A percentile compares a stretch with the other conserved stretches of the same genome.
Evolutionary conservation across 78 protist species (phyloP).

Genomic region (Speleostelium caveatum): DNA sequence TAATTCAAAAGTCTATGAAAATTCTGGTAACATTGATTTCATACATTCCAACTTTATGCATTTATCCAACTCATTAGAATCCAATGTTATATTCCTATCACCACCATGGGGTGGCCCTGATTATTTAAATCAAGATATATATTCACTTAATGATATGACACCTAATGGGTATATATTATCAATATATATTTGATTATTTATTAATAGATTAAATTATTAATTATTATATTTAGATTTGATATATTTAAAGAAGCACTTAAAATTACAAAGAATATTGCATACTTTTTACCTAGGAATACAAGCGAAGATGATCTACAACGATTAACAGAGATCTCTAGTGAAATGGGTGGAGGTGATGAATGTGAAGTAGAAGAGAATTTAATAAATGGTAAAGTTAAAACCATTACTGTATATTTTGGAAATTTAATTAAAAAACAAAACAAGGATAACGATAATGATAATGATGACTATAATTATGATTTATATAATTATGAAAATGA

Average conservation of each 20-base stretch:
- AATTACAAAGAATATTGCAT: constrained; percentile 61
- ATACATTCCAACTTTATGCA: constrained; percentile 29
- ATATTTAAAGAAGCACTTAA: constrained; percentile 40
- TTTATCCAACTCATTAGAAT: constrained; percentile 1
- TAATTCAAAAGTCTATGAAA: constrained; percentile 37
- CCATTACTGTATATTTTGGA: constrained; percentile 72
- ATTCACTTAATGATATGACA: background rate
- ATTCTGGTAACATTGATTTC: constrained; percentile 17
- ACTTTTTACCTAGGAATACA: constrained; percentile 67
- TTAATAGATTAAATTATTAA: background rate
- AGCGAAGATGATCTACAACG: constrained; percentile 25
- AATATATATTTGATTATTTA: constrained; percentile 15
- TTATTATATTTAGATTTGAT: constrained; percentile 28
- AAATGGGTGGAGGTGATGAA: constrained; percentile 16
- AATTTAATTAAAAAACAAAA: constrained; percentile 14
- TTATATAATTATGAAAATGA: background rate
- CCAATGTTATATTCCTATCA: constrained; percentile 23
- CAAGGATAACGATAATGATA: background rate
- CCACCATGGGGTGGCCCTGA: constrained; percentile 84
- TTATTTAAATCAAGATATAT: background rate
- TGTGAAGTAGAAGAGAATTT: constrained; percentile 75
- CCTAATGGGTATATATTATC: constrained; percentile 25
- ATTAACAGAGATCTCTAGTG: constrained; percentile 16
- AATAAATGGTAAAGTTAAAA: constrained; percentile 30
- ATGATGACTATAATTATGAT: background rate